phyloP scores from a whole-genome alignment of 2,329 filamentous ascomycete genomes.

The Nakataea oryzae region DNA sequence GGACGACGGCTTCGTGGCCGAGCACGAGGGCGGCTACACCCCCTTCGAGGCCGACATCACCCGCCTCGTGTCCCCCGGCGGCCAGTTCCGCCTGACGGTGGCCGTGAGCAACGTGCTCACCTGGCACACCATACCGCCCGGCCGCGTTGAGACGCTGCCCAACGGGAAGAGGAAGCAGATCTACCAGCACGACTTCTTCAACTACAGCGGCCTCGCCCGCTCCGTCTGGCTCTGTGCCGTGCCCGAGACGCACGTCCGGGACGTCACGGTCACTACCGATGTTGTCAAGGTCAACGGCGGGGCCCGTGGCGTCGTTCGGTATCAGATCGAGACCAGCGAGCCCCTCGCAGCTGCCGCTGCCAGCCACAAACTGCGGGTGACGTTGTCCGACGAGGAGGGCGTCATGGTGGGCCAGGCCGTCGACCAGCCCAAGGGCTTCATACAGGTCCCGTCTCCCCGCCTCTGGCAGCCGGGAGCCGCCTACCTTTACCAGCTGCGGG shows the following conservation, averaged over 20 bases:
- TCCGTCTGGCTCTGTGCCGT: constrained; percentile 17
- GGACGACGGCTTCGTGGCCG: constrained; percentile 13
- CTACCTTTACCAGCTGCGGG: constrained; percentile 15
- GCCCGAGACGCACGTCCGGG: constrained; percentile 11
- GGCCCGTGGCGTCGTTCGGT: constrained; percentile 5
- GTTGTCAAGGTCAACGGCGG: constrained; percentile 10
- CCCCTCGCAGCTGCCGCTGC: not conserved
- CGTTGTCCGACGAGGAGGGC: constrained; percentile 7
- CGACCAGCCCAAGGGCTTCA: constrained; percentile 6
- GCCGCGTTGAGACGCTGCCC: constrained; percentile 5
- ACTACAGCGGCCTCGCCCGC: constrained; percentile 17
- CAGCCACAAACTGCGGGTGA: not conserved
- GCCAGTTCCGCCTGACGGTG: constrained; percentile 17
- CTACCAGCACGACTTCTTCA: constrained; percentile 20
- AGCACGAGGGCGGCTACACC: constrained; percentile 17
- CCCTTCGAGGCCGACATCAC: constrained; percentile 17
- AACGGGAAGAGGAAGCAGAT: constrained; percentile 12
- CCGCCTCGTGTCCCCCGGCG: constrained; percentile 9
- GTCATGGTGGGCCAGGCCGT: constrained; percentile 4
- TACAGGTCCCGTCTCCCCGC: constrained; percentile 9
- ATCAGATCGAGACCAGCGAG: constrained; percentile 5
- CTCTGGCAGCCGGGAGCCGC: constrained; percentile 17
- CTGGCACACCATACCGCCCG: constrained; percentile 18
- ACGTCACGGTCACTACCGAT: constrained; percentile 14
- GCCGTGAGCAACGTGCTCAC: constrained; percentile 19